Evolutionary conservation across 169 alveolate genomes (phyloP).

Genomic region (Cryptosporidium andersoni): DNA sequence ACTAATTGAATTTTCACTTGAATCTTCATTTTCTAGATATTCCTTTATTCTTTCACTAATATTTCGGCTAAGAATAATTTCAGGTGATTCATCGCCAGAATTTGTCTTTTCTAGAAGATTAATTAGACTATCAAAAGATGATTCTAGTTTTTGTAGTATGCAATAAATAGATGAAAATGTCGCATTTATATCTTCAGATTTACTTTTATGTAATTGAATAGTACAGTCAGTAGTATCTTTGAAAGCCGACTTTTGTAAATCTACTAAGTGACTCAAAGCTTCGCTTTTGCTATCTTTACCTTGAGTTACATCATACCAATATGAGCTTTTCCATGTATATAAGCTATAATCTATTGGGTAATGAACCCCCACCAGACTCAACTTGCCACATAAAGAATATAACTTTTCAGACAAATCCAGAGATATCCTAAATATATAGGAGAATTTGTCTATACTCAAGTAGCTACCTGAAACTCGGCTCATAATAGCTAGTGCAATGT

Average conservation of each 20-base stretch:
- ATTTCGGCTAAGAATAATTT: not conserved
- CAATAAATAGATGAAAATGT: too few species aligned
- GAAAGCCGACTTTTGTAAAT: too few species aligned
- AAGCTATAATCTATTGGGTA: slow-evolving; percentile 48
- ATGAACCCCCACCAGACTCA: slow-evolving; percentile 45
- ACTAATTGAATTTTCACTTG: not conserved
- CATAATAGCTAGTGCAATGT: slow-evolving; percentile 32
- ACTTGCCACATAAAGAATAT: slow-evolving; percentile 50
- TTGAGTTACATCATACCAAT: slow-evolving; percentile 29
- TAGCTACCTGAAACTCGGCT: slow-evolving; percentile 4
- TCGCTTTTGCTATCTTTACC: not conserved
- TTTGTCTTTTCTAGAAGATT: slow-evolving; percentile 12
- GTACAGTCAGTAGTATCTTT: not conserved
- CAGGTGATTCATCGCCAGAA: not conserved
- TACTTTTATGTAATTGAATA: not conserved
- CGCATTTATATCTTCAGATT: not conserved
- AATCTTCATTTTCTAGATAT: not conserved
- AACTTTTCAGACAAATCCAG: slow-evolving; percentile 32
- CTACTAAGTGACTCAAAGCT: too few species aligned
- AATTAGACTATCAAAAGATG: slow-evolving; percentile 25
- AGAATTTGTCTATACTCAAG: slow-evolving; percentile 1
- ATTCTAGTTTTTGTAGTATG: slow-evolving; percentile 15
- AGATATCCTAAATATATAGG: slow-evolving; percentile 11
- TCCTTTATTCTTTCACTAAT: not conserved
- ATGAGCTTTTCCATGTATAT: slow-evolving; percentile 44